Percentiles rank a stretch among this genome's conserved stretches.
Conservation (phyloP, 2,329 filamentous ascomycete species). For the Arthrobotrys entomopaga region DNA sequence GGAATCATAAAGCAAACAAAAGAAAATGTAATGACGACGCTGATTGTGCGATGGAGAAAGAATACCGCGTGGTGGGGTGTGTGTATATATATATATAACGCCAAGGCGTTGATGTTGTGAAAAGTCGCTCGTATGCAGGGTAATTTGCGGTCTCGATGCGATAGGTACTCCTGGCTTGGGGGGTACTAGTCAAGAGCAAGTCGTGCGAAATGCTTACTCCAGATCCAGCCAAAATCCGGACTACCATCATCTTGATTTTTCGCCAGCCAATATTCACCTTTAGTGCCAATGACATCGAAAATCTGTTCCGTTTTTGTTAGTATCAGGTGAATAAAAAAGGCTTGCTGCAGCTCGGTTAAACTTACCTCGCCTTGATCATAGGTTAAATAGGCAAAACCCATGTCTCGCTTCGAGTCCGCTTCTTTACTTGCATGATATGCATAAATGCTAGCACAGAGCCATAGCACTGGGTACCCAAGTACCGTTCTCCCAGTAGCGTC, state of each 20-base stretch:
- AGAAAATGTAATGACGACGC: conserved; percentile 26
- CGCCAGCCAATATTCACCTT: conserved; percentile 96
- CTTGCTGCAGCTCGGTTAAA: conserved; percentile 7
- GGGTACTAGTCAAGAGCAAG: conserved; percentile 62
- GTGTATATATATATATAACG: conserved; percentile 29
- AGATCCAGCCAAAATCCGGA: conserved; percentile 91
- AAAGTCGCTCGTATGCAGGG: conserved; percentile 11
- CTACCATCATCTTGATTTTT: conserved; percentile 92
- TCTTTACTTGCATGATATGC: conserved; percentile 54
- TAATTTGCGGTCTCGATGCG: conserved; percentile 1
- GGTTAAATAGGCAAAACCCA: conserved; percentile 92
- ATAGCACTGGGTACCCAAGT: conserved; percentile 45
- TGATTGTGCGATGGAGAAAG: conserved; percentile 23
- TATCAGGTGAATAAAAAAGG: neutral
- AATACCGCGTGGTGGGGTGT: conserved; percentile 5
- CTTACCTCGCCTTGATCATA: conserved; percentile 87
- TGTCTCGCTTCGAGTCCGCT: conserved; percentile 80
- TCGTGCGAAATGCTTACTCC: conserved; percentile 94
- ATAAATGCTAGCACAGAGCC: conserved; percentile 54
- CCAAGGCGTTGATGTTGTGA: conserved; percentile 1
- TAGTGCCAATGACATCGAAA: conserved; percentile 82
- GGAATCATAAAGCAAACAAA: conserved; percentile 31
- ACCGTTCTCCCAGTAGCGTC: conserved; percentile 41
- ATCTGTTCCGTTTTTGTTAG: conserved; percentile 59
- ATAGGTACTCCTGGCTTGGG: neutral